These are phyloP conservation scores for Scleroderma citrinum DNA, from an alignment of 768 basidiomycete genomes.

Conservation along the genomic window DNA sequence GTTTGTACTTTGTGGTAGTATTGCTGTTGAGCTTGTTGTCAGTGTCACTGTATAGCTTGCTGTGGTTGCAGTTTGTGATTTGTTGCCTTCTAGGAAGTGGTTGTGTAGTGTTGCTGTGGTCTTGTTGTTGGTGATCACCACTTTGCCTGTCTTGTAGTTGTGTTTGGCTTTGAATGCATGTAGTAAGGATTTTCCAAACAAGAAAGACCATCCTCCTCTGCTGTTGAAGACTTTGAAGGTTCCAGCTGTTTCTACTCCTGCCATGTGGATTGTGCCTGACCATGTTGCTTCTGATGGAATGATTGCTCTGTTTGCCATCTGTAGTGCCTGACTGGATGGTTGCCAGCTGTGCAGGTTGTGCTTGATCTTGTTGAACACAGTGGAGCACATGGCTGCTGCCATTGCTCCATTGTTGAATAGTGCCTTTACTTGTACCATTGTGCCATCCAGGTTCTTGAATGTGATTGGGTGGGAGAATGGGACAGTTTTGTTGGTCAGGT, in stretches of 20 bases:
- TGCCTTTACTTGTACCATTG: neutral
- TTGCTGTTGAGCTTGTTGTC: too few relatives aligned
- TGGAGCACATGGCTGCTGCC: neutral
- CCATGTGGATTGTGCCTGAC: neutral
- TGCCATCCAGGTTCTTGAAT: neutral
- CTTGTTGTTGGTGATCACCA: neutral
- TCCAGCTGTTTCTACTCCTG: neutral
- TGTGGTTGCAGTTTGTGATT: neutral
- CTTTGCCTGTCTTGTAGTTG: constrained; percentile 16
- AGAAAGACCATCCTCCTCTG: constrained; percentile 20
- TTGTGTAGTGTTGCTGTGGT: neutral
- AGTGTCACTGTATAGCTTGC: neutral
- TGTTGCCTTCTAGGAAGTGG: neutral
- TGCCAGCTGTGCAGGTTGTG: neutral
- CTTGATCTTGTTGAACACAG: neutral
- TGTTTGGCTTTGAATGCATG: constrained; percentile 17
- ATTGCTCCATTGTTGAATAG: neutral
- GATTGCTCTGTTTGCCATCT: constrained; percentile 28
- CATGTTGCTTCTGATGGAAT: constrained; percentile 6
- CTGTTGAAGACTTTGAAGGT: constrained; percentile 12
- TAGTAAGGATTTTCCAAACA: constrained; percentile 27
- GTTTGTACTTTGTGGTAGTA: neutral
- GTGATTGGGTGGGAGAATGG: neutral
- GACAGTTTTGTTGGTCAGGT: neutral
- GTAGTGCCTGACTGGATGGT: constrained; percentile 5